Percentiles rank a stretch among this genome's conserved stretches.
These are phyloP conservation scores for Colletotrichum salicis DNA, from an alignment of 2,329 filamentous ascomycete genomes.

Conservation along the genomic window DNA sequence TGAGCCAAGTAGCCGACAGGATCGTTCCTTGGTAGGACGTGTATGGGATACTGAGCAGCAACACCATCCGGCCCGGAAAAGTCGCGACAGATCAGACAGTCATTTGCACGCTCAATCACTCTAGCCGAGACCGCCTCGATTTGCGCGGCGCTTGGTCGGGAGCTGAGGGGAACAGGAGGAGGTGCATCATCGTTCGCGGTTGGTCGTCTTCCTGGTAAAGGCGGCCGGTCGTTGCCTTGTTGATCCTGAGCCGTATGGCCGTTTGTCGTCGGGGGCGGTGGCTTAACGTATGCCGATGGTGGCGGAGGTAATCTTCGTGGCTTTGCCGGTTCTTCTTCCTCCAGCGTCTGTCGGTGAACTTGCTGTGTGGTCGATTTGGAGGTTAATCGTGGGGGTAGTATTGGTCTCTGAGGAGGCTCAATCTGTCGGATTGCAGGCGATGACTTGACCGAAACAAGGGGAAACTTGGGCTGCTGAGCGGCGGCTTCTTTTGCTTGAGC, in stretches of 20 bases:
- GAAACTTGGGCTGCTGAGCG: constrained; percentile 40
- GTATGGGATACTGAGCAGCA: constrained; percentile 79
- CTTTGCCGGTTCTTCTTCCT: constrained; percentile 25
- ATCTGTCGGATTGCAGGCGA: constrained; percentile 48
- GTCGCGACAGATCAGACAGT: constrained; percentile 87
- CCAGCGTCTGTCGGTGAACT: constrained; percentile 8
- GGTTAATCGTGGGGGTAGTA: constrained; percentile 61
- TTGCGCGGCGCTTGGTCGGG: constrained; percentile 63
- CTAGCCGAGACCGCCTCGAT: constrained; percentile 57
- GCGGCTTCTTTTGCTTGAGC: constrained; percentile 49
- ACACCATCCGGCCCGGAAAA: constrained; percentile 84
- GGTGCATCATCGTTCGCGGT: constrained; percentile 48
- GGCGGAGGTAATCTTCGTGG: constrained; percentile 35
- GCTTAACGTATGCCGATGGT: constrained; percentile 19
- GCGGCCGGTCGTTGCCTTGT: constrained; percentile 31
- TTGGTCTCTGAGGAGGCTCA: constrained; percentile 49
- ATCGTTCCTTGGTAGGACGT: constrained; percentile 72
- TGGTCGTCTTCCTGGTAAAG: constrained; percentile 33
- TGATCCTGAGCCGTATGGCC: constrained; percentile 37
- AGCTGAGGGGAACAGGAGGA: constrained; percentile 63
- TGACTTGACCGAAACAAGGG: constrained; percentile 51
- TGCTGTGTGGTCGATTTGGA: constrained; percentile 54
- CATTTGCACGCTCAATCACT: constrained; percentile 41
- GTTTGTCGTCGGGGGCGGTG: constrained; percentile 32
- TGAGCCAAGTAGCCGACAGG: constrained; percentile 80